These are phyloP conservation scores for Sporothrix brasiliensis DNA, from an alignment of 2,329 filamentous ascomycete genomes.

Conservation along the genomic window DNA sequence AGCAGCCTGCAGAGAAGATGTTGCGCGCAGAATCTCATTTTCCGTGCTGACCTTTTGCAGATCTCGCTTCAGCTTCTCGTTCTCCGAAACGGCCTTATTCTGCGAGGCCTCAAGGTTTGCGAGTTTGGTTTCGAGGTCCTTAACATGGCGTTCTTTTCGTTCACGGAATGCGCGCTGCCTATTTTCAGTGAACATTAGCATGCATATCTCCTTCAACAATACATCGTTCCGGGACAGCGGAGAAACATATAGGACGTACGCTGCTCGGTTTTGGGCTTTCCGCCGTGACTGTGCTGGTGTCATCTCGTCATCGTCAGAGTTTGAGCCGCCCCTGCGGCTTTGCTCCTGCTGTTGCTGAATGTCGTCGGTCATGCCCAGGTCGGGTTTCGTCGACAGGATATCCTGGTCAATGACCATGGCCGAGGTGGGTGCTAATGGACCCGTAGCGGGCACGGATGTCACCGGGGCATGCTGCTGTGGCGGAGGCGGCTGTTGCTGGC, in stretches of 20 bases:
- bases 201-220: not conserved
- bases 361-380: slow-evolving; percentile 44
- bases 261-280: slow-evolving; percentile 64
- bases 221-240: not conserved
- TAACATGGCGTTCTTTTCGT: slow-evolving; percentile 87
- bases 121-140: slow-evolving; percentile 87
- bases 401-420: slow-evolving; percentile 39
- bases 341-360: slow-evolving; percentile 37
- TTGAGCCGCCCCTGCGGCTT: slow-evolving; percentile 48
- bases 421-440: slow-evolving; percentile 8
- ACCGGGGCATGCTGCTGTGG: slow-evolving; percentile 29
- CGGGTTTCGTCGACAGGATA: slow-evolving; percentile 44
- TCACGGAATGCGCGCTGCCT: slow-evolving; percentile 96
- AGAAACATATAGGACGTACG: slow-evolving; percentile 53
- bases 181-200: not conserved
- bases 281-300: slow-evolving; percentile 62
- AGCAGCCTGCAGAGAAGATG: slow-evolving; percentile 52
- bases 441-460: slow-evolving; percentile 7
- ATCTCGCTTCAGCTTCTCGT: slow-evolving; percentile 81
- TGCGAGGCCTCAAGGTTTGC: slow-evolving; percentile 74
- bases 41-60: slow-evolving; percentile 84
- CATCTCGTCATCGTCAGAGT: slow-evolving; percentile 59
- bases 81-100: slow-evolving; percentile 73
- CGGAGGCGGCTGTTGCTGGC: slow-evolving; percentile 39
- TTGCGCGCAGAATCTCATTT: slow-evolving; percentile 89